Base-by-base conservation (phyloP, 202 grass and related monocot genomes). In the Schoenoplectus tabernaemontani region DNA sequence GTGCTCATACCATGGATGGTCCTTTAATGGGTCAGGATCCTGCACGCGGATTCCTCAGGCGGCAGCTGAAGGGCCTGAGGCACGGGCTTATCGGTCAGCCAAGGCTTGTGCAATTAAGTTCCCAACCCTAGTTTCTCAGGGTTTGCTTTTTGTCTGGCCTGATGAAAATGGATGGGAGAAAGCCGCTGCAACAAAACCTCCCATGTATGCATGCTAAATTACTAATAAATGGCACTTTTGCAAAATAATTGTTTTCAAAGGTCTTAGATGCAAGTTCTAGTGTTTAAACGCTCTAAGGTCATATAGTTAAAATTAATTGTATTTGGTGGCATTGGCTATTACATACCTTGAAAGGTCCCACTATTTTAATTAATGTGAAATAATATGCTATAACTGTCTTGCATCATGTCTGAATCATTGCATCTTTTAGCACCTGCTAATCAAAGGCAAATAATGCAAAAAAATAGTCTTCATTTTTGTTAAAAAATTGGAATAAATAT, bases 1-100 rank as follows among this genome's bases (percentile, higher is more conserved):
- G 88, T 98, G 96, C 78, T 98, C 96, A 23, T 98, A 98, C 66
- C 96, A 98, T 9, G 96, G 96, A 9, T 98, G 96, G 96, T 91
- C 96, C 17, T 98, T 98, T 38, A 84, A 87, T 34, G 88, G 91
- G 58, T 76, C 86, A 11, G 91, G 96, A 9, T 86, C 89, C 62
- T 98, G 96, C 82, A 88, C 84, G 42, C 83, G 19, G 83, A 98
- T 98, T 79, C 96, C 95, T 22, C 91, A 98, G 88, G 96, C 96
- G 9, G 63, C 88, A 46, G 6, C 82, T 3, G 91, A 98, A 2
- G 89, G 91, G 28, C 88, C 57, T 6, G 96, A 98, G 75, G 81
- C 88, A 19, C 81, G 90, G 39, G 91, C 91, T 0, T 43, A 81
- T 66, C 50, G 48, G 57, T 92, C 90, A 54, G 81, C 91, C 0